Evolutionary conservation across 177 flowering plant genomes (phyloP).

Genomic region (Vitis hybrid): DNA sequence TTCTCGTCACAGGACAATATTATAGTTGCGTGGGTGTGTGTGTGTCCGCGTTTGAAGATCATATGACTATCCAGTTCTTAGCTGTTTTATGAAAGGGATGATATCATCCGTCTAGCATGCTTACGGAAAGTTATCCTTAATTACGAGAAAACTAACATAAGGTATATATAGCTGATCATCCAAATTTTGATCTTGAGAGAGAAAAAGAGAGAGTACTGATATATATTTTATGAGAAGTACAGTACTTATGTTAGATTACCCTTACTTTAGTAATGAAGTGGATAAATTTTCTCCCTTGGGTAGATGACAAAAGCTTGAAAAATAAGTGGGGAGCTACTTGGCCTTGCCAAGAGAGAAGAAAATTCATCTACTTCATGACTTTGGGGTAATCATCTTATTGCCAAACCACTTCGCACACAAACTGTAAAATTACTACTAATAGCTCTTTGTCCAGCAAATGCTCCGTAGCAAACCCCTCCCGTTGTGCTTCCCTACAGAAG

Average conservation of each 20-base stretch:
- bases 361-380: slow-evolving; percentile 55
- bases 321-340: neutral
- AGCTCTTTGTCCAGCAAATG: slow-evolving; percentile 33
- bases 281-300: slow-evolving; percentile 53
- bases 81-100: no score
- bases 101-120: no score
- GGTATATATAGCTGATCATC: no score
- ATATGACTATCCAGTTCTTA: no score
- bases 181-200: neutral
- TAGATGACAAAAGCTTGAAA: slow-evolving; percentile 12
- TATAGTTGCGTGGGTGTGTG: no score
- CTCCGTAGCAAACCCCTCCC: slow-evolving; percentile 58
- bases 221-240: neutral
- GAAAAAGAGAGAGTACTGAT: neutral
- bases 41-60: no score
- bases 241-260: slow-evolving; percentile 7
- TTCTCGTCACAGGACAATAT: no score
- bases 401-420: neutral
- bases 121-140: no score
- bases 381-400: slow-evolving; percentile 21
- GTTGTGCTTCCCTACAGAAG: slow-evolving; percentile 16
- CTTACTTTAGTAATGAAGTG: slow-evolving; percentile 42
- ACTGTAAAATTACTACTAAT: slow-evolving; percentile 5
- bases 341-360: slow-evolving; percentile 19
- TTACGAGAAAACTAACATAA: no score